Percentiles rank a stretch among this genome's conserved stretches.
Evolutionary conservation across 805 yeast genomes (phyloP).

Genomic region (Schwanniomyces polymorphus): DNA sequence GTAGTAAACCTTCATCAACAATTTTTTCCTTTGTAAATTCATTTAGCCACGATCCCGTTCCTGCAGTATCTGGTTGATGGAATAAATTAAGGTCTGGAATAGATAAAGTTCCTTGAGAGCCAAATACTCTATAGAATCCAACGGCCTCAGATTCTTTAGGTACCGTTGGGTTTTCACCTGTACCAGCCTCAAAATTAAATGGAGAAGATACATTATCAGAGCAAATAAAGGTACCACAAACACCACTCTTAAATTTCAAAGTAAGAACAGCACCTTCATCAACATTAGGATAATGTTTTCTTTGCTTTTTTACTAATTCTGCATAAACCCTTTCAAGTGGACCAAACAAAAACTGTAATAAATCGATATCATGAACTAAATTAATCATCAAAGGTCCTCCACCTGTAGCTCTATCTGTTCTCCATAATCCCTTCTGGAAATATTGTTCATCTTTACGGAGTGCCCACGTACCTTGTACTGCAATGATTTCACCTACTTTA

Average conservation of each 20-base stretch:
- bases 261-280: conserved; percentile 41
- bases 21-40: conserved; percentile 17
- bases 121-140: conserved; percentile 39
- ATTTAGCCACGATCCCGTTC: conserved; percentile 20
- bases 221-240: conserved; percentile 37
- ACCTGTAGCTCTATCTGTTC: conserved; percentile 24
- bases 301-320: conserved; percentile 29
- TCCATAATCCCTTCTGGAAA: conserved; percentile 32
- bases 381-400: conserved; percentile 40
- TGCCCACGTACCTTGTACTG: conserved; percentile 41
- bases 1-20: conserved; percentile 10
- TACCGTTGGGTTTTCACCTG: conserved; percentile 40
- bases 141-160: conserved; percentile 26
- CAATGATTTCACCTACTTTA: conserved; percentile 31
- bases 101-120: conserved; percentile 37
- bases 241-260: conserved; percentile 29
- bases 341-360: conserved; percentile 37
- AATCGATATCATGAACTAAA: conserved; percentile 39
- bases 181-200: conserved; percentile 37
- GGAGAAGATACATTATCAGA: conserved; percentile 39
- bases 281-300: conserved; percentile 24
- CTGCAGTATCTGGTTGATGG: conserved; percentile 20
- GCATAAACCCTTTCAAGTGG: conserved; percentile 38
- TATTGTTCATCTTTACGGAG: conserved; percentile 35
- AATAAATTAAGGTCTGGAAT: conserved; percentile 36